Base-by-base conservation (phyloP, 148 eudicot species). In the Diospyros kaki region DNA sequence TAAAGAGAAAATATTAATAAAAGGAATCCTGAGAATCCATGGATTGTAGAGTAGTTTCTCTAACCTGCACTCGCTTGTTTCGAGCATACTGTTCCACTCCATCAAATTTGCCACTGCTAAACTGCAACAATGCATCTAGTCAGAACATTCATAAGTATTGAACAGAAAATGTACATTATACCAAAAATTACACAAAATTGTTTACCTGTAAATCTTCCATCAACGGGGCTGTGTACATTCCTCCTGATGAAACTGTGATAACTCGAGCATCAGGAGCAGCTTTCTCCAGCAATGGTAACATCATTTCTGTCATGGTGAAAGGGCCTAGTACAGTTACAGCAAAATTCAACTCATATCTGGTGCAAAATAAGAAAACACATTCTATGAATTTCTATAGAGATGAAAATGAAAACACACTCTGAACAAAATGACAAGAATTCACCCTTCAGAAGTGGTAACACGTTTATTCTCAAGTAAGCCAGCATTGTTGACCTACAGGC, bases 181-280 rank as follows among this genome's bases (percentile, higher is more conserved):
- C 50, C 1, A 14, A 62, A 44, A 66, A 43, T 55, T 18, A 46
- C 18, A 54, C 28, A 11, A 62, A 50, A 76, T 55, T 46, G 48
- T 59, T 72, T 69, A 92, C 98, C 87, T 95, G 96, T 69, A 95
- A 78, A 85, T 95, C 96, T 75, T 82, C 83, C 14, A 85, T 90
- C 85, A 95, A 84, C 9, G 96, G 98, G 68, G 82, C 66, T 46
- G 87, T 74, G 79, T 95, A 95, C 96, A 95, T 95, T 78, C 97
- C 98, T 58, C 97, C 97, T 4, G 97, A 92, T 64, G 97, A 77
- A 55, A 95, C 97, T 41, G 98, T 90, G 58, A 95, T 90, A 2
- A 92, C 97, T 82, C 94, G 90, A 72, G 97, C 89, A 87, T 95
- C 96, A 67, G 96, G 97, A 40, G 87, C 87, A 75, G 97, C 96